These are phyloP conservation scores for Phaffia rhodozyma DNA, from an alignment of 1,284 basidiomycete genomes.

Conservation along the genomic window DNA sequence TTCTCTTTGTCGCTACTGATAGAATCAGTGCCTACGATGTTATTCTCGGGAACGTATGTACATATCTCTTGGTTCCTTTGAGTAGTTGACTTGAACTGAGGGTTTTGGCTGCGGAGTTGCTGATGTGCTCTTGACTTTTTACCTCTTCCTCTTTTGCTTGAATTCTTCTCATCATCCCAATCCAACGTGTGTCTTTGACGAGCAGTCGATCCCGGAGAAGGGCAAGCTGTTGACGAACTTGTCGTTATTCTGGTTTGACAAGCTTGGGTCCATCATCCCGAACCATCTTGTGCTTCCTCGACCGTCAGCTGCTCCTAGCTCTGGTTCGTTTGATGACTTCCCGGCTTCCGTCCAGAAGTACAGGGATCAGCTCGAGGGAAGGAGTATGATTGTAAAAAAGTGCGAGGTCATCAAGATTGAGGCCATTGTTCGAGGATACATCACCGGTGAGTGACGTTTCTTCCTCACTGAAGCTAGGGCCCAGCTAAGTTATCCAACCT, in stretches of 20 bases:
- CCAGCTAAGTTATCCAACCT: not conserved
- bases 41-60: conserved; percentile 72
- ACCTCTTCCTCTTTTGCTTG: not conserved
- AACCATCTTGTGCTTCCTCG: conserved; percentile 70
- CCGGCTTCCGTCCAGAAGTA: conserved; percentile 50
- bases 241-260: conserved; percentile 91
- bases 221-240: conserved; percentile 80
- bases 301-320: conserved; percentile 18
- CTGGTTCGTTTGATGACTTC: conserved; percentile 57
- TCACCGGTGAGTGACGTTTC: conserved; percentile 54
- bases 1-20: conserved; percentile 92
- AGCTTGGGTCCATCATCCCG: conserved; percentile 61
- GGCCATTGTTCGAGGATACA: conserved; percentile 90
- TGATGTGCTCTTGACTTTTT: not conserved
- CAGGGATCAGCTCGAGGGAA: conserved; percentile 56
- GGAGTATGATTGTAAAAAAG: conserved; percentile 83
- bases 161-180: not conserved
- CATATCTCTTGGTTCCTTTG: not conserved
- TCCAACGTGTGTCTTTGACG: not conserved
- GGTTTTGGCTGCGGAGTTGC: not conserved
- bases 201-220: conserved; percentile 84
- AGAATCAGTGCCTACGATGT: conserved; percentile 96
- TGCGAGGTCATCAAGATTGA: conserved; percentile 90
- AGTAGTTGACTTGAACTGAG: not conserved
- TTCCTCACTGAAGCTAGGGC: not conserved